phyloP scores from a whole-genome alignment of 139 green algal genomes.

The Coccomyxa sp. region DNA sequence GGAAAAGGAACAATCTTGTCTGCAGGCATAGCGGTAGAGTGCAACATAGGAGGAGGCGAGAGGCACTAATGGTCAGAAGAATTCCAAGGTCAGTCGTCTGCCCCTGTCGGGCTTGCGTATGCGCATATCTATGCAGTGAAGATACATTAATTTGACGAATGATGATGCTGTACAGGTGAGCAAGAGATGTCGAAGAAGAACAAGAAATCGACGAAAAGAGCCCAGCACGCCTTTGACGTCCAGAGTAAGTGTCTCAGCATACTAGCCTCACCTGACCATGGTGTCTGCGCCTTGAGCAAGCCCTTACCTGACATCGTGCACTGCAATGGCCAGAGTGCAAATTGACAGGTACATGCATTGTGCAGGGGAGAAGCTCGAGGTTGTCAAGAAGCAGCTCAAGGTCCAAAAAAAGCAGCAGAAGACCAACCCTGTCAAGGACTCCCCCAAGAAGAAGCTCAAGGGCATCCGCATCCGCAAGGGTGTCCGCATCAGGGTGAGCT shows the following conservation, averaged over 20 bases:
- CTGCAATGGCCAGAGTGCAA: background rate
- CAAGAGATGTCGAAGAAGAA: slow-evolving; percentile 20
- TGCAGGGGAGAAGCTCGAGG: slow-evolving; percentile 17
- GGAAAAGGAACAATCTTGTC: no score
- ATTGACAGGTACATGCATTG: background rate
- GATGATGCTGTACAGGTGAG: no score
- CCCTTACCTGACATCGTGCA: background rate
- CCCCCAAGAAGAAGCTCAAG: slow-evolving; percentile 5
- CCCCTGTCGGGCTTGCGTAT: no score
- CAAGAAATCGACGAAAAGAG: slow-evolving; percentile 8
- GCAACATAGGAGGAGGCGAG: no score
- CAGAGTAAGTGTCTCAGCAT: background rate
- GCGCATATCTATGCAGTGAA: no score
- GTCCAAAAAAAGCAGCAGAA: slow-evolving; percentile 11
- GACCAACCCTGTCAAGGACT: background rate
- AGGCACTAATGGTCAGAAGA: no score
- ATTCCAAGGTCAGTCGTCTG: no score
- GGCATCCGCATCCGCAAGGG: slow-evolving; percentile 18
- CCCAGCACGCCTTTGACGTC: slow-evolving; percentile 5
- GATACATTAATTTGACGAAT: no score
- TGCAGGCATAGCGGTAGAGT: no score
- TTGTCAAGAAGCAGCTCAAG: slow-evolving; percentile 9
- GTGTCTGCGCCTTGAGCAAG: background rate
- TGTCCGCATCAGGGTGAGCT: slow-evolving; percentile 6
- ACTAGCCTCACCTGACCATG: background rate